Conservation (phyloP, 768 basidiomycete species). For the Lentinula detonsa region DNA sequence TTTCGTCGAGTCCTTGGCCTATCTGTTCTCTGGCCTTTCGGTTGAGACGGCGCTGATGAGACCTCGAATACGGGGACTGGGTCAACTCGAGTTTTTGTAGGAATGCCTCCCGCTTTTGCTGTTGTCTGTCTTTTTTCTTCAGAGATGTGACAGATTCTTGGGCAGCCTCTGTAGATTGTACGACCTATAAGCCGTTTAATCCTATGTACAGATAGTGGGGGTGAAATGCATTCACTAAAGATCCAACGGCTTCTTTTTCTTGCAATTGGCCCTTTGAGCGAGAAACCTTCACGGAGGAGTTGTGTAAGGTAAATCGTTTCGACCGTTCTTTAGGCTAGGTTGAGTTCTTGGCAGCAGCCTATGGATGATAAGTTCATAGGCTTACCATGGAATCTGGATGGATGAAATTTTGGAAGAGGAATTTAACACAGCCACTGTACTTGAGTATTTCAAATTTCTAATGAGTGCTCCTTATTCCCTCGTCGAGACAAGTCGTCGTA, state of each 20-base stretch:
- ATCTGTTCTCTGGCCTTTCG: slow-evolving; percentile 61
- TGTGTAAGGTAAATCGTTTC: slow-evolving; percentile 39
- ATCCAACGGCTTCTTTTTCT: slow-evolving; percentile 35
- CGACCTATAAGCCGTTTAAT: slow-evolving; percentile 17
- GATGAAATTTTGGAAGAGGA: not conserved
- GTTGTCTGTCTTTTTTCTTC: slow-evolving; percentile 65
- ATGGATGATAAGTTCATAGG: not conserved
- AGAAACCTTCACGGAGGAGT: slow-evolving; percentile 41
- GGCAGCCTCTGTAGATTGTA: not conserved
- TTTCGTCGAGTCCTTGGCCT: slow-evolving; percentile 42
- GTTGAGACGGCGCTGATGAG: slow-evolving; percentile 64
- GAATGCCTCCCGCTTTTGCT: slow-evolving; percentile 62
- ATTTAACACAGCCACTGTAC: too few species aligned
- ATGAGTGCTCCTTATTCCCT: too few species aligned
- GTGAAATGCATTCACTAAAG: slow-evolving; percentile 1
- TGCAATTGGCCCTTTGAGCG: slow-evolving; percentile 38
- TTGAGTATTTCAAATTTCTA: too few species aligned
- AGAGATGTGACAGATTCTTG: slow-evolving; percentile 17
- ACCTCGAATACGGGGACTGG: slow-evolving; percentile 60
- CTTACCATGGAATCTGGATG: not conserved
- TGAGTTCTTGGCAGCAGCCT: not conserved
- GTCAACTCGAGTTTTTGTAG: slow-evolving; percentile 54
- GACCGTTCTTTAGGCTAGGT: slow-evolving; percentile 32
- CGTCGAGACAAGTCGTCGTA: too few species aligned
- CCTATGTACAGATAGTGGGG: slow-evolving; percentile 31